Percentiles rank a stretch among this genome's conserved stretches.
phyloP scores from a whole-genome alignment of 2,329 filamentous ascomycete species.

The Pseudogymnoascus sp. region DNA sequence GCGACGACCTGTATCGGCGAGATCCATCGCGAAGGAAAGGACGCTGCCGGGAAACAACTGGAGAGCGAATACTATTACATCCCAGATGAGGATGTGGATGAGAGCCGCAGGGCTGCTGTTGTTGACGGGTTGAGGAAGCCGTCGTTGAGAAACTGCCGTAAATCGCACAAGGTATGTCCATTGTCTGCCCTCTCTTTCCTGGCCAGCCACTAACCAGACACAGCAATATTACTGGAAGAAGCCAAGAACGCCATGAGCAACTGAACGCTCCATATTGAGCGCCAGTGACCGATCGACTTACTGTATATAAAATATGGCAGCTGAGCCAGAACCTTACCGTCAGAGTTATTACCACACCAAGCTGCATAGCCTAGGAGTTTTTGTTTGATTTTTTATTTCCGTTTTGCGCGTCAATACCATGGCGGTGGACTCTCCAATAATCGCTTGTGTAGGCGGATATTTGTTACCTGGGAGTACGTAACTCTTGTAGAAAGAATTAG shows the following conservation, averaged over 20 bases:
- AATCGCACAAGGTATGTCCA: constrained; percentile 83
- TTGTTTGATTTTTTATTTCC: constrained; percentile 4
- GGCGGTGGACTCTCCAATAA: constrained; percentile 2
- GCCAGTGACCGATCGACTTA: not conserved
- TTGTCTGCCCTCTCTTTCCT: constrained; percentile 1
- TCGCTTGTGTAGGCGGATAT: not conserved
- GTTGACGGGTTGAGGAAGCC: constrained; percentile 82
- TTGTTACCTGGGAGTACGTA: not conserved
- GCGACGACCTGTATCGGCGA: constrained; percentile 73
- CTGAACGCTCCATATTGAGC: not conserved
- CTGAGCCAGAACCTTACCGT: not conserved
- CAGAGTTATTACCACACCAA: constrained; percentile 3
- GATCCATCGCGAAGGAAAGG: constrained; percentile 85
- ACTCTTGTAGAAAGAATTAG: constrained; percentile 1
- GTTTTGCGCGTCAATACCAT: constrained; percentile 3
- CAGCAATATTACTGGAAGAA: constrained; percentile 67
- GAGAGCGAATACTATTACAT: constrained; percentile 98
- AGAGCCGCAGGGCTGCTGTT: constrained; percentile 70
- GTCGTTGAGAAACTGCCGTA: constrained; percentile 79
- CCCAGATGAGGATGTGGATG: constrained; percentile 75
- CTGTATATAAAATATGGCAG: constrained; percentile 7
- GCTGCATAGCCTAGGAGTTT: constrained; percentile 3
- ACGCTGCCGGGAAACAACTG: constrained; percentile 84
- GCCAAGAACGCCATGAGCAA: constrained; percentile 47
- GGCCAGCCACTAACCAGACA: constrained; percentile 4